Evolutionary conservation across 2,329 filamentous ascomycete species (phyloP), one percentile per base, ranked within the genome.

Genomic region (Aspergillus sp.): DNA sequence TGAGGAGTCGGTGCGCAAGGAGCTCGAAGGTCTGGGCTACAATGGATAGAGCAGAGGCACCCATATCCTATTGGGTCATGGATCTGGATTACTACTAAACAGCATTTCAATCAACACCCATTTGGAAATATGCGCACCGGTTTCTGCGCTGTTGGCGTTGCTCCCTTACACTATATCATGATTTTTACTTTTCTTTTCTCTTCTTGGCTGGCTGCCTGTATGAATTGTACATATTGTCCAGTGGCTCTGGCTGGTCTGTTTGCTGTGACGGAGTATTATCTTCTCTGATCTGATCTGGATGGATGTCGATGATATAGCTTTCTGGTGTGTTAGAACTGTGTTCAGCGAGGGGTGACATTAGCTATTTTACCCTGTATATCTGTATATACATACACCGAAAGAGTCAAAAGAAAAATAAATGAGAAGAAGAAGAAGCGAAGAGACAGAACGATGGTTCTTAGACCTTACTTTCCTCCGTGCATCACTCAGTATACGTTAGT

Each of bases 1-100:
- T 21, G 96, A 98, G 81, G 82, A 88, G 52, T 79, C 85, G 15
- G 94, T 99, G 60, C 83, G 93, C 63, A 91, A 90, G 79, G 95
- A 99, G 80, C 81, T 99, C 61, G 85, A 90, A 50, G 80, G 76
- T 7, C 74, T 93, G 65, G 85, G 84, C 38, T 82, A 78, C 71
- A 74, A 65, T 47, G 80, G 74, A 54, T 73, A 65, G 43, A 63
- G 17, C 25, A 5, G n/a, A 30, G 25, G 17, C 47, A n/a, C 25
- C 47, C 32, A 36, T 36, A 36, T 36, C 32, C 2, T 36, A 30
- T 50, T 50, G n/a, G 25, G 23, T 50, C 47, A 49, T 17, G 41
- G 10, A 21, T 28, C 28, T 50, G 47, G 12, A 32, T 15, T 50
- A 50, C 47, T 30, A 49, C 47, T 17, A 32, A 45, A 21, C 47